A percentile compares a stretch with the other conserved stretches of the same genome.
Evolutionary conservation across 495 filamentous ascomycete species (phyloP).

Genomic region (Lophiostoma macrostomum): DNA sequence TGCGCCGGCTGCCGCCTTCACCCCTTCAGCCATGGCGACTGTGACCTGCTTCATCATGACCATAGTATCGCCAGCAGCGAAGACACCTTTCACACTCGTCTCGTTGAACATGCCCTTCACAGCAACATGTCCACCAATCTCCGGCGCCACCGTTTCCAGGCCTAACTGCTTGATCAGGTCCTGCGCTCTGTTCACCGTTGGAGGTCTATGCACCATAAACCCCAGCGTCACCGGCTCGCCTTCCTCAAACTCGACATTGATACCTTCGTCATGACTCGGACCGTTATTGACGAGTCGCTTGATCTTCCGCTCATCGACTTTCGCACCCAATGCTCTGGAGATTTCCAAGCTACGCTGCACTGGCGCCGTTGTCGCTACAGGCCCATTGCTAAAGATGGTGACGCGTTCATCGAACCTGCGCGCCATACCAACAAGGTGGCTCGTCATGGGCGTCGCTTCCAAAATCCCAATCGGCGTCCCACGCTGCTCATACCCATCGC

Average conservation of each 20-base stretch:
- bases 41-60: slow-evolving; percentile 27
- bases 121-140: slow-evolving; percentile 18
- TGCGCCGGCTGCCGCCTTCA: slow-evolving; percentile 47
- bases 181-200: slow-evolving; percentile 21
- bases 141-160: slow-evolving; percentile 12
- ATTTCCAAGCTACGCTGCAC: slow-evolving; percentile 11
- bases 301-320: slow-evolving; percentile 23
- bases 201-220: slow-evolving; percentile 19
- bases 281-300: slow-evolving; percentile 21
- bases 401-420: slow-evolving; percentile 14
- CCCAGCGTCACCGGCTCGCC: slow-evolving; percentile 25
- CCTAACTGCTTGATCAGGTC: slow-evolving; percentile 25
- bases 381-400: slow-evolving; percentile 23
- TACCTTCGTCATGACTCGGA: slow-evolving; percentile 5
- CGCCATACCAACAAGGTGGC: slow-evolving; percentile 16
- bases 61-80: slow-evolving; percentile 30
- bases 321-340: slow-evolving; percentile 11
- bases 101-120: slow-evolving; percentile 23
- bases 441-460: slow-evolving; percentile 2
- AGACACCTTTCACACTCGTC: slow-evolving; percentile 27
- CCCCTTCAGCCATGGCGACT: slow-evolving; percentile 19
- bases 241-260: slow-evolving; percentile 22
- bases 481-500: slow-evolving; percentile 26
- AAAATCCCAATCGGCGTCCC: slow-evolving; percentile 23
- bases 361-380: background rate